Conservation (phyloP, 371 early-diverging fungal genomes). For the Saksenaea oblongispora region DNA sequence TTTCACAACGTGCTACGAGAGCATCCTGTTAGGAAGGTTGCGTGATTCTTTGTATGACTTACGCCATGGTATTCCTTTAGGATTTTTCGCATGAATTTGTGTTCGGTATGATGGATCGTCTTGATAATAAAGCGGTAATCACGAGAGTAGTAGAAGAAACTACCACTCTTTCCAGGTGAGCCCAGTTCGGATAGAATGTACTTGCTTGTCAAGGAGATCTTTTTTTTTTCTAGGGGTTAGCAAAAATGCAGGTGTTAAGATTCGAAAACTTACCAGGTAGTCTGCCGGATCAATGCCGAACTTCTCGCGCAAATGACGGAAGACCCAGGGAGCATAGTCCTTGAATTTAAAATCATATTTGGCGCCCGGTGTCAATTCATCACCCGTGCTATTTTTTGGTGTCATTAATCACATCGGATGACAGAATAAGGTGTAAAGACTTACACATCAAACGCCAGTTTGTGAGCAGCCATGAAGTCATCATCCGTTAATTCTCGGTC, state of each 20-base stretch:
- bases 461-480: slow-evolving; percentile 90
- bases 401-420: background rate
- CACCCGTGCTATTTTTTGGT: slow-evolving; percentile 70
- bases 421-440: slow-evolving; percentile 14
- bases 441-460: slow-evolving; percentile 91
- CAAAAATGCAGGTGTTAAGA: background rate
- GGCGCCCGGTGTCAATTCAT: slow-evolving; percentile 91
- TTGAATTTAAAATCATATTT: slow-evolving; percentile 98
- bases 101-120: slow-evolving; percentile 94
- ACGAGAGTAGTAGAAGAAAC: slow-evolving; percentile 96
- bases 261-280: slow-evolving; percentile 70
- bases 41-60: slow-evolving; percentile 12
- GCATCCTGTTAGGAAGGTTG: background rate
- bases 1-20: slow-evolving; percentile 74
- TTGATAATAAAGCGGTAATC: slow-evolving; percentile 99
- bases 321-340: slow-evolving; percentile 98
- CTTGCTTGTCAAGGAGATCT: slow-evolving; percentile 93
- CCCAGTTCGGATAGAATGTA: slow-evolving; percentile 95
- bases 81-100: slow-evolving; percentile 89
- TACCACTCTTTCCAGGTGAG: slow-evolving; percentile 96
- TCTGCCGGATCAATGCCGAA: slow-evolving; percentile 93
- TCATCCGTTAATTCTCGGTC: slow-evolving; percentile 66
- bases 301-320: slow-evolving; percentile 83
- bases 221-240: background rate
- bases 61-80: slow-evolving; percentile 85